Evolutionary conservation across 768 basidiomycete genomes (phyloP).

Genomic region (Termitomyces sp.): DNA sequence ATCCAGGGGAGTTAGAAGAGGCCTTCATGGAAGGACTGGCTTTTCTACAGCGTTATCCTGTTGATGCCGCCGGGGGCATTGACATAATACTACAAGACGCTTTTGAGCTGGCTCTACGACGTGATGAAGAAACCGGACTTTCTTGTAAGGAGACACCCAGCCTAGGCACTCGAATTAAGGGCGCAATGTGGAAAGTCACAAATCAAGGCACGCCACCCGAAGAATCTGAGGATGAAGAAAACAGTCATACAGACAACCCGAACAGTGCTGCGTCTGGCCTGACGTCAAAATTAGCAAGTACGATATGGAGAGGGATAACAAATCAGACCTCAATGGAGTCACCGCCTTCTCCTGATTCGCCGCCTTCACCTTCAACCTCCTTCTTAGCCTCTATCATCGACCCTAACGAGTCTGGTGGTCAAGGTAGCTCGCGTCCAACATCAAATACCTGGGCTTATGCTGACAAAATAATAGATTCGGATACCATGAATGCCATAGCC

Average conservation of each 20-base stretch:
- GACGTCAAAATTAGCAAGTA: conserved; percentile 49
- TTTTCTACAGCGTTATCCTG: conserved; percentile 60
- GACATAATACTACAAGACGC: conserved; percentile 67
- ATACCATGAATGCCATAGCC: conserved; percentile 61
- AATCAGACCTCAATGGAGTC: conserved; percentile 72
- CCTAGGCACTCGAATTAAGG: conserved; percentile 51
- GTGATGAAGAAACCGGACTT: conserved; percentile 32
- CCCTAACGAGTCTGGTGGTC: conserved; percentile 5
- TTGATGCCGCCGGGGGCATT: conserved; percentile 61
- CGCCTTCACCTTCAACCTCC: conserved; percentile 22
- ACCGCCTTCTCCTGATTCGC: conserved; percentile 35
- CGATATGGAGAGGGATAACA: conserved; percentile 74
- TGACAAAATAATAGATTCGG: conserved; percentile 67
- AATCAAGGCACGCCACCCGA: conserved; percentile 36
- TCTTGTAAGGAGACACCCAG: conserved; percentile 29
- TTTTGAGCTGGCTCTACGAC: conserved; percentile 49
- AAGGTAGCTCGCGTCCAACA: neutral
- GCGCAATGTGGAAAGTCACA: conserved; percentile 63
- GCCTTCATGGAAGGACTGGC: conserved; percentile 62
- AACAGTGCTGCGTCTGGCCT: conserved; percentile 24
- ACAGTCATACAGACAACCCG: conserved; percentile 40
- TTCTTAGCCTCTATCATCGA: conserved; percentile 17
- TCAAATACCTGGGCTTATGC: conserved; percentile 64
- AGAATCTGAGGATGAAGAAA: conserved; percentile 29
- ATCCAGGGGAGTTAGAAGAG: conserved; percentile 49